Percentiles rank a stretch among this genome's conserved stretches.
Conservation (phyloP, 164 flowering plant genomes). For the Annona squamosa region DNA sequence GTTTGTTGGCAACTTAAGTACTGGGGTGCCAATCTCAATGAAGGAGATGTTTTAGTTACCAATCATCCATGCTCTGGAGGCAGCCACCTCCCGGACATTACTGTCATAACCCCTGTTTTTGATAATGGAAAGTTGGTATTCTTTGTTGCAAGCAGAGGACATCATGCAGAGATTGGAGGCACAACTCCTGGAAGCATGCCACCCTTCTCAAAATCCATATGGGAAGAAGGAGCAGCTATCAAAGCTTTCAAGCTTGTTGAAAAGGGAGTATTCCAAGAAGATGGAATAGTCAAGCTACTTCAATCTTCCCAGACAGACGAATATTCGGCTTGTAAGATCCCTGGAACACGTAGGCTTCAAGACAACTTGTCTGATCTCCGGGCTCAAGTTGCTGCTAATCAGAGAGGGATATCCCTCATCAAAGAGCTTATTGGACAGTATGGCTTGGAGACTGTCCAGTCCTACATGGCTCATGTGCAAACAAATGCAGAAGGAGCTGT, state of each 20-base stretch:
- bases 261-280: conserved; percentile 87
- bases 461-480: conserved; percentile 92
- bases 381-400: conserved; percentile 98
- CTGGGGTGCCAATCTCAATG: conserved; percentile 75
- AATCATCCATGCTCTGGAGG: conserved; percentile 98
- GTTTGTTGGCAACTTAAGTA: conserved; percentile 84
- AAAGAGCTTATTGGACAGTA: conserved; percentile 92
- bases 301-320: conserved; percentile 53
- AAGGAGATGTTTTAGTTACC: conserved; percentile 93
- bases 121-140: conserved; percentile 67
- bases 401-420: conserved; percentile 88
- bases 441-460: conserved; percentile 77
- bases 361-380: conserved; percentile 94
- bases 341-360: conserved; percentile 89
- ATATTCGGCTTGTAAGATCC: conserved; percentile 33
- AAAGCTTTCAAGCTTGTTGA: conserved; percentile 97
- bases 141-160: conserved; percentile 97
- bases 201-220: conserved; percentile 86
- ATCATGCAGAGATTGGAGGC: conserved; percentile 99
- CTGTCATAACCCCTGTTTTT: conserved; percentile 93
- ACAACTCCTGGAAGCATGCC: conserved; percentile 99
- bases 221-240: conserved; percentile 98
- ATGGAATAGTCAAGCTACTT: conserved; percentile 75
- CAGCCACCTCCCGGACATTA: conserved; percentile 97
- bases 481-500: conserved; percentile 92